Percentiles rank a stretch among this genome's conserved stretches.
phyloP scores from a whole-genome alignment of 2,329 filamentous ascomycete species.

The Kalmusia sp. region DNA sequence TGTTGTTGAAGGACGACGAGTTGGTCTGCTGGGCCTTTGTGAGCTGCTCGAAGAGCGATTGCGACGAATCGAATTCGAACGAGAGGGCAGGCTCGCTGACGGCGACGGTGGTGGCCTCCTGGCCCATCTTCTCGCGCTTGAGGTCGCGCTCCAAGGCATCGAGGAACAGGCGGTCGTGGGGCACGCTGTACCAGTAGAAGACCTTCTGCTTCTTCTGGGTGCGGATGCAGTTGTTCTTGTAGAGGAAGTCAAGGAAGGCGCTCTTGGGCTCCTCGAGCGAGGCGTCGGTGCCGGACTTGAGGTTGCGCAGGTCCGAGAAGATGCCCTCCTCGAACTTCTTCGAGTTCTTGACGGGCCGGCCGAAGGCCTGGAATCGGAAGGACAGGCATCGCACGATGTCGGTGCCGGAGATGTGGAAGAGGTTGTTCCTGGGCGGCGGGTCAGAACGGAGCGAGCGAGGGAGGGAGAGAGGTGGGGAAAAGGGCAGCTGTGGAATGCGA shows the following conservation, averaged over 20 bases:
- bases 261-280: conserved; percentile 99
- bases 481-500: too few species aligned
- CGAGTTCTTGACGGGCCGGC: conserved; percentile 97
- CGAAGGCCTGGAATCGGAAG: conserved; percentile 98
- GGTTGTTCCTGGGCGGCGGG: conserved; percentile 77
- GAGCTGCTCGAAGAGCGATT: conserved; percentile 98
- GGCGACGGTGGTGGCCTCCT: conserved; percentile 95
- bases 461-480: too few species aligned
- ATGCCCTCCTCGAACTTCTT: conserved; percentile 99
- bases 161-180: conserved; percentile 95
- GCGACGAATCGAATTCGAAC: conserved; percentile 98
- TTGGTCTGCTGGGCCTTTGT: conserved; percentile 99
- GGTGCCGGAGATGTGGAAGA: conserved; percentile 98
- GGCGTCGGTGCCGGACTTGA: conserved; percentile 97
- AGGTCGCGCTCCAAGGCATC: conserved; percentile 96
- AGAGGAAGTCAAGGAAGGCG: conserved; percentile 96
- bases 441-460: too few species aligned
- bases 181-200: conserved; percentile 99
- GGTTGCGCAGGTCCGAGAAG: conserved; percentile 96
- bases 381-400: conserved; percentile 98
- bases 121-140: conserved; percentile 99
- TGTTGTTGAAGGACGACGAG: conserved; percentile 90
- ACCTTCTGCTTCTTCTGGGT: conserved; percentile 99
- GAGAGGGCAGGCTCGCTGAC: conserved; percentile 97
- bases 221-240: conserved; percentile 99